Evolutionary conservation across 225 moss, liverwort and hornwort genomes (phyloP).

Genomic region (Pseudisothecium myosuroides): DNA sequence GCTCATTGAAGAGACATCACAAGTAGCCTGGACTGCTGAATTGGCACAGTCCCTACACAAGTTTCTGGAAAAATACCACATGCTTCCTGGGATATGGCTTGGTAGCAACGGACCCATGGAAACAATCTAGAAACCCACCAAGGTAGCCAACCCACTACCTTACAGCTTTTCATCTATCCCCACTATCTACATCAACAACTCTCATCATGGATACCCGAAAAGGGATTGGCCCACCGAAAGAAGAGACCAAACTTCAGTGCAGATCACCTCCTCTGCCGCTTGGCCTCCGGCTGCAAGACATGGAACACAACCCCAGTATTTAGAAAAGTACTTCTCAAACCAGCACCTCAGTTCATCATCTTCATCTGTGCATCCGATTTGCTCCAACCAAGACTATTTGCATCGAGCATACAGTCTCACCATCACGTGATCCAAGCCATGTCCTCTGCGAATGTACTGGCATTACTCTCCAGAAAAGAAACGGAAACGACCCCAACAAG

Average conservation of each 20-base stretch:
- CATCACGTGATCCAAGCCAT: neutral
- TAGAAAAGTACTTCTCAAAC: neutral
- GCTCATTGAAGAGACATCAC: neutral
- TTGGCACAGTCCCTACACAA: slow-evolving; percentile 13
- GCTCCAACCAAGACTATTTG: too few relatives aligned
- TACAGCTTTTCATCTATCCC: neutral
- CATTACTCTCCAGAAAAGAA: neutral
- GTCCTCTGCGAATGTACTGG: neutral
- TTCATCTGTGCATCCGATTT: neutral
- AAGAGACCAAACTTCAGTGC: neutral
- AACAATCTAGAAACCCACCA: neutral
- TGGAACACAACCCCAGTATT: rapidly evolving
- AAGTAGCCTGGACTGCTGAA: slow-evolving; percentile 2
- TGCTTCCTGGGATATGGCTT: neutral
- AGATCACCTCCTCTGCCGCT: neutral
- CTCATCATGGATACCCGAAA: neutral
- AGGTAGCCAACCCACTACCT: neutral
- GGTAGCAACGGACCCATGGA: neutral
- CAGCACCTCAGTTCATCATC: neutral
- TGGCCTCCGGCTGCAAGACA: neutral
- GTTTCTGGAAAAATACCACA: neutral
- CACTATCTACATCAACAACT: neutral
- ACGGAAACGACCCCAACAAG: neutral
- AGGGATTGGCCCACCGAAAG: neutral
- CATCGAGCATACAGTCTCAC: neutral